Base-by-base conservation (phyloP, 495 filamentous ascomycete genomes). In the Aspergillus cavernicola region DNA sequence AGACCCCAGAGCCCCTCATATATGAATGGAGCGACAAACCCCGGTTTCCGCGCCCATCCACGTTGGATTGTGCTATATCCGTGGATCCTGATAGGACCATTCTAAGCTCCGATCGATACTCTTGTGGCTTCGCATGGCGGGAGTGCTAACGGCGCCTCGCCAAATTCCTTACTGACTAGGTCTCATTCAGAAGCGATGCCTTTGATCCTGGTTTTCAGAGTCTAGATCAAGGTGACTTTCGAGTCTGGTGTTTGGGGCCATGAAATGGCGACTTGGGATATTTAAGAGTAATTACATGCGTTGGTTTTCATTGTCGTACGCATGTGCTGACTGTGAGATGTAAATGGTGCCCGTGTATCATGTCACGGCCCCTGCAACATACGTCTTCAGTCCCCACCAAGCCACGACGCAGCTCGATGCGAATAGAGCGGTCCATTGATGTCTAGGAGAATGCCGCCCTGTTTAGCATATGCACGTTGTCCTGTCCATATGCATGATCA, bases 71-170 rank as follows among this genome's bases (percentile, higher is more conserved):
- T 46, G 42, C 16, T 46, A 20, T 33, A 16, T 13, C 2, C 10
- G 42, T 6, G 6, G 28, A 10, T 12, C 22, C 8, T 46, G 42
- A 46, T 46, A 46, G 42, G 42, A 8, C 23, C 26, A 46, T 31
- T 31, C 6, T 12, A 46, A n/a, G 15, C 42, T 32, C 42, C 28
- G 28, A 31, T 46, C 42, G 28, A 46, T 46, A 15, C 26, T 46
- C 28, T 33, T n/a, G 28, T 46, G 42, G 42, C 42, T 46, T 33
- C 33, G 42, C 42, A 46, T 29, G 42, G 28, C 26, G 18, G 26
- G 28, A 32, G 28, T 22, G 28, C 42, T 46, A 46, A 32, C 1
- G 16, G 16, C 28, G 28, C 26, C 42, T 29, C 42, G 42, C n/a
- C 7, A 15, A 41, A 20, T 46, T 46, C 16, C 26, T 20, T 46